Conservation (phyloP, 768 basidiomycete genomes). For the Pluteus cervinus region DNA sequence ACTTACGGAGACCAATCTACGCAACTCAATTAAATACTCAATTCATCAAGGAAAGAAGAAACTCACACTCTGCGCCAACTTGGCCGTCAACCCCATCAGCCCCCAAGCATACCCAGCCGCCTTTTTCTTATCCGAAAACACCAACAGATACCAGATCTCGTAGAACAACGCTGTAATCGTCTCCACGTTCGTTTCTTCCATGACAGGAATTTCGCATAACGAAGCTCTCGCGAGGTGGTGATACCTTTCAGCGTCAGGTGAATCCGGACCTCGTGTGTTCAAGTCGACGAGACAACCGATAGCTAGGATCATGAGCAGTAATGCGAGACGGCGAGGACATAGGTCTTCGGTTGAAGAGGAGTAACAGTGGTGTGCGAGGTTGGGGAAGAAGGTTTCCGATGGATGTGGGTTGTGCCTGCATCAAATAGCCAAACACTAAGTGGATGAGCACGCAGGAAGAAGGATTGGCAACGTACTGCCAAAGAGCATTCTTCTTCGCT, state of each 20-base stretch:
- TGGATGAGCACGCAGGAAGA: slow-evolving; percentile 11
- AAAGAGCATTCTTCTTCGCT: slow-evolving; percentile 56
- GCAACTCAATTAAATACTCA: slow-evolving; percentile 4
- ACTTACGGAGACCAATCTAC: slow-evolving; percentile 57
- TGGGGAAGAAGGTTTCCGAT: slow-evolving; percentile 58
- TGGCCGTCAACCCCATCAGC: slow-evolving; percentile 50
- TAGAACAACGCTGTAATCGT: slow-evolving; percentile 56
- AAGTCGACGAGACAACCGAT: slow-evolving; percentile 65
- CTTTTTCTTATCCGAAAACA: slow-evolving; percentile 66
- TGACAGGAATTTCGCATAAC: slow-evolving; percentile 54
- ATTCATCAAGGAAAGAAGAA: slow-evolving; percentile 1
- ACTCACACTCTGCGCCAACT: slow-evolving; percentile 59
- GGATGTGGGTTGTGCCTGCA: slow-evolving; percentile 59
- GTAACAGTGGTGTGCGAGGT: slow-evolving; percentile 62
- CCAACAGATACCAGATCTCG: slow-evolving; percentile 59
- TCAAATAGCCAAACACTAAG: slow-evolving; percentile 2
- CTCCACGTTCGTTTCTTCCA: slow-evolving; percentile 65
- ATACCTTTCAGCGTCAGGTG: slow-evolving; percentile 53
- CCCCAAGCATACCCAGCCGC: slow-evolving; percentile 54
- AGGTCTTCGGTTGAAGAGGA: slow-evolving; percentile 43
- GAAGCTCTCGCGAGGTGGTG: slow-evolving; percentile 55
- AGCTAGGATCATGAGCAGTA: slow-evolving; percentile 65
- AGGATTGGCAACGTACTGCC: slow-evolving; percentile 40
- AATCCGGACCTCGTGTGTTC: slow-evolving; percentile 34
- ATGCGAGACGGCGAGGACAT: slow-evolving; percentile 56